Base-by-base conservation (phyloP, 2,329 filamentous ascomycete species). In the Teratosphaeria pseudoeucalypti region DNA sequence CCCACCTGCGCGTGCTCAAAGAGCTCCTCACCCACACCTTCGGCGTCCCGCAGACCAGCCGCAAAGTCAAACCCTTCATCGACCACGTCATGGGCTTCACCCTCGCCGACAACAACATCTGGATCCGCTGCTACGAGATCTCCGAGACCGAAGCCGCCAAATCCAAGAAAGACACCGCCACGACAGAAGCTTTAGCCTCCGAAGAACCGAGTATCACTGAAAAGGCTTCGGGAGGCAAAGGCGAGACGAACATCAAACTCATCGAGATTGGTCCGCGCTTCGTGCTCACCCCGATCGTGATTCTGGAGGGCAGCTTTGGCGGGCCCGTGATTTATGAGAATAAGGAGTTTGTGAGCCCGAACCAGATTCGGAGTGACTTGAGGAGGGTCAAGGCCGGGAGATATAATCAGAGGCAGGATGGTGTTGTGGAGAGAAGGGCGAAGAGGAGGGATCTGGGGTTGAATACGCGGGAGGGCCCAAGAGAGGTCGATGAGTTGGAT, bases 291-390 rank as follows among this genome's bases (percentile, higher is more conserved):
- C 92, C 94, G 0, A 96, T 96, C 65, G 86, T 97, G 60, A 96
- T 97, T 66, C 85, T 95, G 67, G 94, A 99, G 73, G 91, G 90
- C 52, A 92, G 89, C 62, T 97, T 99, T 68, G 92, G 92, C 58
- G 94, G 94, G 0, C 92, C 94, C 2, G 90, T 97, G 65, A 95
- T 99, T 71, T 99, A 95, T 77, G 90, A 97, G 80, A 97, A 97
- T 79, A 94, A 90, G 81, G 88, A 96, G 74, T 99, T 96, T 69
- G 89, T 99, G 58, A 94, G 88, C 66, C 94, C 94, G 10, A 99
- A 99, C 82, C 68, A 96, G 76, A 85, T 97, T 64, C 82, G 94
- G 65, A 81, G 90, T 49, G 94, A 97, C 64, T 75, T 95, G 66
- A 81, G 90, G 67, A 79, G 84, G 75, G 80, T 82, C 66, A 91